Evolutionary conservation across 2,329 filamentous ascomycete species (phyloP).

Genomic region (Colletotrichum sp.): DNA sequence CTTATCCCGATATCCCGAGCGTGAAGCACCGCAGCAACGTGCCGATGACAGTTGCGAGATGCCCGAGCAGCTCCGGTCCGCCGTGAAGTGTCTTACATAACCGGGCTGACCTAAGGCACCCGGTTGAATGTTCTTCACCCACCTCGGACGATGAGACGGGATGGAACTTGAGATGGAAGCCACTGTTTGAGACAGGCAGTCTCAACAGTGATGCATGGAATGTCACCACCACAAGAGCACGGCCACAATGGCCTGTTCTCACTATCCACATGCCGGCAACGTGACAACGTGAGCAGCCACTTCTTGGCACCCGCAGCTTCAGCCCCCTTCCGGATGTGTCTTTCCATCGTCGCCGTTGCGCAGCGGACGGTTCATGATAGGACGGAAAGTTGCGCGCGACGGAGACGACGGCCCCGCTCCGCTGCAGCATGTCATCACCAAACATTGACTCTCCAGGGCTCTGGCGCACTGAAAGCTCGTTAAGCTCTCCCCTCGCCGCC

Average conservation of each 20-base stretch:
- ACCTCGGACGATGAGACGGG: neutral
- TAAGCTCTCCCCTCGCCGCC: neutral
- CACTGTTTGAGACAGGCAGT: neutral
- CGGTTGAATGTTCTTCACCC: neutral
- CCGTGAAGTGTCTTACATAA: neutral
- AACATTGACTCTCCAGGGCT: neutral
- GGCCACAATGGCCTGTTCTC: neutral
- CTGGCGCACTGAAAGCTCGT: neutral
- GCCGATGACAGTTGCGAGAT: neutral
- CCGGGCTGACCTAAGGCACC: neutral
- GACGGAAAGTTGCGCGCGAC: neutral
- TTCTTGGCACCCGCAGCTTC: neutral
- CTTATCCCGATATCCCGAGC: constrained; percentile 11
- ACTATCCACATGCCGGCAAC: neutral
- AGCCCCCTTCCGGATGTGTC: neutral
- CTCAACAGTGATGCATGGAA: neutral
- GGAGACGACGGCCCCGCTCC: constrained; percentile 10
- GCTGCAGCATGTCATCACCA: constrained; percentile 20
- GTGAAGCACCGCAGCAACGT: neutral
- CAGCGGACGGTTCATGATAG: constrained; percentile 3
- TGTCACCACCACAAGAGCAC: neutral
- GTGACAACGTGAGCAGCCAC: neutral
- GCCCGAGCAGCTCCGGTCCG: neutral
- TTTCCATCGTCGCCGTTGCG: neutral
- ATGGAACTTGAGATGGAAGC: neutral